phyloP scores from a whole-genome alignment of 257 asterid genomes.

The Thymus mandschuricus region DNA sequence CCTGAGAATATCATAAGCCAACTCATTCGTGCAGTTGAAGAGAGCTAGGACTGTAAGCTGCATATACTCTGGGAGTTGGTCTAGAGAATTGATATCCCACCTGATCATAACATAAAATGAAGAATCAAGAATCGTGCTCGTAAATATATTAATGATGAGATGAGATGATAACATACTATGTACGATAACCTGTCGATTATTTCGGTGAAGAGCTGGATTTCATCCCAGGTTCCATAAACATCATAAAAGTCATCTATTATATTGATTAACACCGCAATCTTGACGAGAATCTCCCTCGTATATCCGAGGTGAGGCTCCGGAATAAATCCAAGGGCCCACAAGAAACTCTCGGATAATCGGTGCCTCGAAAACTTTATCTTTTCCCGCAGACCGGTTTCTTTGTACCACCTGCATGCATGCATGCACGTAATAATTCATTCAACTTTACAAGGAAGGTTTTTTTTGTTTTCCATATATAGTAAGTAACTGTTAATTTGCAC shows the following conservation, averaged over 20 bases:
- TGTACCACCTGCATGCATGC: constrained; percentile 45
- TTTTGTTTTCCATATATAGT: too few species aligned
- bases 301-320: constrained; percentile 40
- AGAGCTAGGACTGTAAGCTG: constrained; percentile 44
- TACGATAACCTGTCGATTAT: constrained; percentile 40
- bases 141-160: too few species aligned
- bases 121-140: too few species aligned
- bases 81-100: constrained; percentile 49
- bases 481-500: too few species aligned
- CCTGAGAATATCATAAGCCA: constrained; percentile 43
- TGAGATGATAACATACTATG: too few species aligned
- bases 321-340: constrained; percentile 45
- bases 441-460: too few species aligned
- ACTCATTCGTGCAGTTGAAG: constrained; percentile 49
- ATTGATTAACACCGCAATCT: constrained; percentile 34
- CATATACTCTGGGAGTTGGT: constrained; percentile 53
- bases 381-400: constrained; percentile 34
- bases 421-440: too few species aligned
- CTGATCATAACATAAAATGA: constrained; percentile 13
- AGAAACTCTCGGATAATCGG: constrained; percentile 47
- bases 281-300: constrained; percentile 39
- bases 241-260: constrained; percentile 53
- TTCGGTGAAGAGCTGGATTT: constrained; percentile 48
- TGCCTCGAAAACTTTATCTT: constrained; percentile 51
- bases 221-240: constrained; percentile 54